These are phyloP conservation scores for Boletellus ananas DNA, from an alignment of 768 basidiomycete genomes.

Conservation along the genomic window DNA sequence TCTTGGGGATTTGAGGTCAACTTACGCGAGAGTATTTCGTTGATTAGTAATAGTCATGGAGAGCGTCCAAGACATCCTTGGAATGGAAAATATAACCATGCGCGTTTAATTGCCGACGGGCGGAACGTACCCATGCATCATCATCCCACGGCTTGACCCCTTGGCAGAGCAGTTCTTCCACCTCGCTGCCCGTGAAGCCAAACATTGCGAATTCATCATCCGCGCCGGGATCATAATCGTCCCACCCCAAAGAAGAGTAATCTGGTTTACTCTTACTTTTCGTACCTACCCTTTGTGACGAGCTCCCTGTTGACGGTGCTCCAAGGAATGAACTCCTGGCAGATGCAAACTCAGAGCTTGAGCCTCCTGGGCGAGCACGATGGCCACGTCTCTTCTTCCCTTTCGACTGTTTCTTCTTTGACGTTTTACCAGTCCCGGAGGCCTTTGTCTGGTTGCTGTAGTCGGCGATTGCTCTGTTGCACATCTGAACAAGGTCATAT, in stretches of 20 bases:
- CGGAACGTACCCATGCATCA: slow-evolving; percentile 35
- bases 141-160: slow-evolving; percentile 48
- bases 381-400: slow-evolving; percentile 1
- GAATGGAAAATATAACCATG: not conserved
- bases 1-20: no score
- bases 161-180: slow-evolving; percentile 34
- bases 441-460: not conserved
- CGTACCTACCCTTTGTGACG: not conserved
- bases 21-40: no score
- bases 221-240: not conserved
- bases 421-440: not conserved
- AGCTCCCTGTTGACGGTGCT: not conserved
- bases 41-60: slow-evolving; percentile 1
- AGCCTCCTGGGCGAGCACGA: not conserved
- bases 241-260: not conserved
- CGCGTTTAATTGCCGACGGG: no score
- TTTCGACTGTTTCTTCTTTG: slow-evolving; percentile 3
- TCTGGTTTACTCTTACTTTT: not conserved
- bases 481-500: not conserved
- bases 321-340: not conserved
- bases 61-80: slow-evolving; percentile 17
- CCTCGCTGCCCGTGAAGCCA: slow-evolving; percentile 32
- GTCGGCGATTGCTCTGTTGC: not conserved
- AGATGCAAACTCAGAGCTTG: not conserved
- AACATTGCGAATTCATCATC: not conserved